Evolutionary conservation across 306 rosid genomes (phyloP), one percentile per base, ranked within the genome.

Genomic region (Lagenaria siceraria): DNA sequence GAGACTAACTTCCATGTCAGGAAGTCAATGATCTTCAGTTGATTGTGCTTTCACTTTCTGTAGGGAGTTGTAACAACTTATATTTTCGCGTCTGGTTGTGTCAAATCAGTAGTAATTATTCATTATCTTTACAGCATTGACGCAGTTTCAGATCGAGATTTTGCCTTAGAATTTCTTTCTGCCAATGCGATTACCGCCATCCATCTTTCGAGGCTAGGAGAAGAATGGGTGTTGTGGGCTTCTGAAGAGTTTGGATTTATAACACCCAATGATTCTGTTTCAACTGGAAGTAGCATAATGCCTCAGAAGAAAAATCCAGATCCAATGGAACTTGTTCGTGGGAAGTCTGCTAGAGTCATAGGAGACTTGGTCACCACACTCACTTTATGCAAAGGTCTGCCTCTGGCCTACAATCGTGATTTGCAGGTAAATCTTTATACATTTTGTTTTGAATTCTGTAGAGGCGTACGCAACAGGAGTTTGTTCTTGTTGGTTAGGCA

Each of bases 281-380:
- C 97, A 63, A 95, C 97, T 17, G 99, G 97, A 58, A 95, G 97
- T 81, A 95, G 99, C 62, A 95, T 95, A 78, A 95, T 95, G 99
- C 99, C 99, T 84, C 99, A 95, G 89, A 92, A 95, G 85, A 95
- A 95, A 85, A 95, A 95, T 75, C 99, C 97, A 35, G 99, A 90
- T 82, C 99, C 99, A 58, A 95, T 95, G 99, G 99, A 92, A 84
- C 99, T 95, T 76, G 97, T 95, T 58, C 99, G 99, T 59, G 97
- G 97, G 65, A 95, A 95, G 84, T 92, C 97, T 75, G 97, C 96
- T 38, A 89, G 99, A 83, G 91, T 90, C 59, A 87, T 95, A 24
- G 97, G 99, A 63, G 96, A 87, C 80, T 84, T 95, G 81, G 91
- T 92, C 76, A 92, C 99, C 8, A 92, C 93, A 80, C 92, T 95